Conservation (phyloP, 2,329 filamentous ascomycete genomes). For the Thielaviopsis musarum region DNA sequence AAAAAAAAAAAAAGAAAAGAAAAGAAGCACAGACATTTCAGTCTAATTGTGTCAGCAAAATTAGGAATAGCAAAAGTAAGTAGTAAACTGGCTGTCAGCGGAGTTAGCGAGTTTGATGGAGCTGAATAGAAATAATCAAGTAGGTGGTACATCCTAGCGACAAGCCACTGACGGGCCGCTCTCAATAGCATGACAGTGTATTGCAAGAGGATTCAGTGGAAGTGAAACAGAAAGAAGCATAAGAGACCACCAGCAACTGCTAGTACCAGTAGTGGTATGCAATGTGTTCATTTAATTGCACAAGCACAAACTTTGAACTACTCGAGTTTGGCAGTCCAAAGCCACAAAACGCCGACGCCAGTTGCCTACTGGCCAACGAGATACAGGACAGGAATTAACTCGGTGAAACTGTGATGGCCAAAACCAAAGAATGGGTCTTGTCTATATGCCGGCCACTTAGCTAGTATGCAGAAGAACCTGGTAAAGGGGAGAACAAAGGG, state of each 20-base stretch:
- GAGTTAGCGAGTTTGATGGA: neutral
- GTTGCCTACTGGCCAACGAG: neutral
- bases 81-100: neutral
- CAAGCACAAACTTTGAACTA: neutral
- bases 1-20: too few relatives aligned
- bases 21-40: neutral
- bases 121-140: neutral
- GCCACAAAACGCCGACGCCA: neutral
- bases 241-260: too few relatives aligned
- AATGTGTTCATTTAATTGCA: neutral
- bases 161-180: neutral
- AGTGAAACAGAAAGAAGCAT: neutral
- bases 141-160: neutral
- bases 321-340: neutral
- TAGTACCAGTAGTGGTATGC: neutral
- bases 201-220: neutral
- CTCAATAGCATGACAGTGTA: neutral
- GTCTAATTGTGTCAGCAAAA: neutral
- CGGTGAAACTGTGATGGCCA: neutral
- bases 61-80: neutral
- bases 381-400: too few relatives aligned
- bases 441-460: neutral
- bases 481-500: neutral
- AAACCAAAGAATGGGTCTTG: neutral
- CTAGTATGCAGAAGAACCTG: neutral